Evolutionary conservation across 306 rosid genomes (phyloP), one percentile per base, ranked within the genome.

Genomic region (Cicer chorassanicum): DNA sequence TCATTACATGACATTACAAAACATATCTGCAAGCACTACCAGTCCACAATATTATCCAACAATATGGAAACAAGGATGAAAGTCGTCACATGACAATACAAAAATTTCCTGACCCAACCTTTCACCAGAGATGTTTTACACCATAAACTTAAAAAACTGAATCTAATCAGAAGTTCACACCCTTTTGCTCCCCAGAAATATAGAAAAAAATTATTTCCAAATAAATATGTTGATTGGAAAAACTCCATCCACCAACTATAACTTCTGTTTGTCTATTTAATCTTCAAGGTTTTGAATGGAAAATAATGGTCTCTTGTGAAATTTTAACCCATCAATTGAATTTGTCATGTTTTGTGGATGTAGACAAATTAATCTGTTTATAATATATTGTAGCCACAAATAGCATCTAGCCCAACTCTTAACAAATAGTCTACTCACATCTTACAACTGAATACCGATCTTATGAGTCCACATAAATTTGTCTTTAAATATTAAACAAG

Each of bases 391-490:
- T 67, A 36, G 11, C 65, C 57, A 68, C 15, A 61, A 51, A 57
- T 43, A 68, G 59, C 44, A 57, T 34, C 60, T 71, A 38, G 8
- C 49, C 68, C 63, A n/a, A 73, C 73, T 53, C 69, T 44, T 19
- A 60, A 8, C 6, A 40, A 6, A 21, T 6, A 44, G 13, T 66
- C 51, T 18, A 70, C 51, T 70, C 13, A 36, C 61, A 75, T 63
- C 56, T 50, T 19, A 56, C 54, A 74, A 21, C 70, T 19, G 76
- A 77, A 82, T 50, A 51, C 10, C 19, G 24, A 42, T 50, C 19
- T 16, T 19, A 68, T 7, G 36, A 72, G 56, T n/a, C 68, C 65
- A 69, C 48, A 68, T 71, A 42, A 71, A 41, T 19, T 9, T 56
- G 68, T 65, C 41, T 16, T 5, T n/a, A 42, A 45, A 75, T 29